Evolutionary conservation across 139 green algal genomes (phyloP), one percentile per base, ranked within the genome.

Genomic region (Micractinium sp.): DNA sequence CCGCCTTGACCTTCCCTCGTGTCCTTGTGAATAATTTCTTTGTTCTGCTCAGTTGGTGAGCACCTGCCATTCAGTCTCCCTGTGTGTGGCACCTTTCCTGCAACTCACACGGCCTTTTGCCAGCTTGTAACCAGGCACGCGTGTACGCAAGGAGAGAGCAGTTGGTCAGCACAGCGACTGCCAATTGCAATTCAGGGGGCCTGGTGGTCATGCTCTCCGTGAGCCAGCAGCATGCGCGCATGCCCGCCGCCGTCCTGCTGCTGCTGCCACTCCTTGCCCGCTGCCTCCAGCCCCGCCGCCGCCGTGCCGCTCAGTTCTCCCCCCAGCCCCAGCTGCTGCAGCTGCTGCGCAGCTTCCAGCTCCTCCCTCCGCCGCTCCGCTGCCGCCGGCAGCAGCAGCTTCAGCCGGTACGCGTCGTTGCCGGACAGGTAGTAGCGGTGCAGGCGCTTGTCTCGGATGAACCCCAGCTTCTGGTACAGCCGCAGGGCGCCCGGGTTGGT

Each of bases 381-480:
- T 12, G 36, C 29, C 29, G 20, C 61, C n/a, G 97, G 98, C 77
- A 99, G 90, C 87, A 97, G 90, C 87, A 99, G 95, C 94, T 99
- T 99, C 1, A 99, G 92, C 3, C 98, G 93, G 93, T 96, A 99
- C 9, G 98, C 98, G 87, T 99, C 98, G 18, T 87, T 92, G 36
- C 97, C 97, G 63, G 95, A 99, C 38, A 99, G 88, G 91, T 99
- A 99, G 92, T 99, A 99, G 90, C 97, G 97, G 92, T 66, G 85
- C 36, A 99, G 93, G 1, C 96, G 93, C 93, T 99, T 99, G 90
- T 99, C 98, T 1, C 97, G 90, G n/a, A 99, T 94, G 85, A 99
- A 99, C n/a, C 98, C 98, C 53, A 99, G 94, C 31, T 94, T 94
- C 71, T 96, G 86, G 93, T 99, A 99, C 83, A 99, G 94, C 16